Conservation (phyloP, 75 land plant genomes). For the Cryptomeria japonica region DNA sequence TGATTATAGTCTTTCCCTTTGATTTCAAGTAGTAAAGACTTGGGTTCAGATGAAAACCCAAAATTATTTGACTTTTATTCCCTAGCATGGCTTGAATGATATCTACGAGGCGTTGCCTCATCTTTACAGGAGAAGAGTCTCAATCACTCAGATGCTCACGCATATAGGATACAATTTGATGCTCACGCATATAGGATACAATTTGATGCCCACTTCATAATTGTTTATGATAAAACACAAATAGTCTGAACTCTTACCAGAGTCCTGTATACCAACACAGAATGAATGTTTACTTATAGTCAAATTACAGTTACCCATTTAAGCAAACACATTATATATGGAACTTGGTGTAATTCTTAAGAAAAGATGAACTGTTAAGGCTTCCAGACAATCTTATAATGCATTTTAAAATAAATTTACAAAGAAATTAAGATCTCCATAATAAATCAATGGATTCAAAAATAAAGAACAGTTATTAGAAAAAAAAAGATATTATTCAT, state of each 20-base stretch:
- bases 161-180: neutral
- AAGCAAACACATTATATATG: neutral
- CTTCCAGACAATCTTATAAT: neutral
- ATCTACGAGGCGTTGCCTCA: neutral
- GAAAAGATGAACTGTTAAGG: neutral
- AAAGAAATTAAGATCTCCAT: neutral
- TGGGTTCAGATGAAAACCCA: neutral
- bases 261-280: neutral
- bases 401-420: neutral
- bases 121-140: neutral
- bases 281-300: neutral
- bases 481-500: neutral
- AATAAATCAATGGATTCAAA: neutral
- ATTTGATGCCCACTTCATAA: neutral
- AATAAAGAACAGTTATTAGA: neutral
- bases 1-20: neutral
- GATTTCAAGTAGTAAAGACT: neutral
- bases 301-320: neutral
- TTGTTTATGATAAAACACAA: neutral
- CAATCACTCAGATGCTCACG: neutral
- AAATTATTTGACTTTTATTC: neutral
- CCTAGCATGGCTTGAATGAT: neutral
- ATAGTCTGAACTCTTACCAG: neutral
- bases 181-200: neutral
- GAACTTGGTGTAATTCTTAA: neutral